Evolutionary conservation across 2,329 filamentous ascomycete genomes (phyloP), one percentile per base, ranked within the genome.

Genomic region (Teratosphaeria gauchensis): DNA sequence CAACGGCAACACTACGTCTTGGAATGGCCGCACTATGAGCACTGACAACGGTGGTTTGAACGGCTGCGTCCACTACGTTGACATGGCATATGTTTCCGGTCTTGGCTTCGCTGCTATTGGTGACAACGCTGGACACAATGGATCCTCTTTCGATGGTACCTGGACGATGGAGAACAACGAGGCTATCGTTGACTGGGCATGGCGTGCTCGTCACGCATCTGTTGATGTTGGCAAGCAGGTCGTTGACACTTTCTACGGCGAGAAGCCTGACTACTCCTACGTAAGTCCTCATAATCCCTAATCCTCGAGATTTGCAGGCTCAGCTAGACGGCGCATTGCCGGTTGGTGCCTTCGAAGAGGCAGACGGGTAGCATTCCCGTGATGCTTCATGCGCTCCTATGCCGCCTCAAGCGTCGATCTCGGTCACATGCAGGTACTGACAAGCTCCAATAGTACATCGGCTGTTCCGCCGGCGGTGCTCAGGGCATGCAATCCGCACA

Each of bases 381-480:
- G 72, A 78, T 58, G 58, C 69, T 14, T 74, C 75, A 51, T 69
- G 78, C 24, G 24, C 24, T 32, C 61, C 81, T 31, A 69, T 71
- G 11, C 78, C 81, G 64, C 82, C 79, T 64, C 79, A 82, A 61
- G 74, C 72, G 70, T 64, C 64, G 2, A 67, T 79, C 6, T 79
- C 82, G 62, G 76, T 77, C n/a, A 73, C 74, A 11, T 65, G 68
- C 7, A 64, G 76, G 76, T 6, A 75, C 80, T 56, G 69, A 80
- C 12, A 42, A 14, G 35, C 35, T 5, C 14, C 2, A 2, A 42
- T 42, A 42, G 35, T 80, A 76, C 62, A 64, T 77, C 7, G 77
- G 76, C 24, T 80, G 78, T 65, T 78, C 76, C 1, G 74, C 75
- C 14, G 78, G 77, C 58, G 77, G 77, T 21, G 71, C 74, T 14